A percentile compares a stretch with the other conserved stretches of the same genome.
Conservation (phyloP, 345 rosid genomes). For the Camelina laxa region DNA sequence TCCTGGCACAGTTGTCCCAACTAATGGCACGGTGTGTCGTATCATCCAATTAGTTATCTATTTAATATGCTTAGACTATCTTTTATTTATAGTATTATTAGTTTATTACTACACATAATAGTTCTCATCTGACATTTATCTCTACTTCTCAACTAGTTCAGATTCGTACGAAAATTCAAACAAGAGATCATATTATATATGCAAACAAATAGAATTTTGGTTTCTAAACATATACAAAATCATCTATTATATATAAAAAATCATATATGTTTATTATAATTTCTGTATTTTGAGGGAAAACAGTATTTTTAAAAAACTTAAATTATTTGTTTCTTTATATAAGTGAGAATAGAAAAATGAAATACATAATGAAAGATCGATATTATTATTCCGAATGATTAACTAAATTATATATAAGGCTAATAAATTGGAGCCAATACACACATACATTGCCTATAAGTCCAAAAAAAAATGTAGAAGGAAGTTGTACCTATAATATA, state of each 20-base stretch:
- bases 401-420: not conserved
- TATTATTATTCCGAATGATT: constrained; percentile 8
- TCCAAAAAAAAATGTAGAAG: constrained; percentile 28
- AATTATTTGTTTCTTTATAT: not conserved
- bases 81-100: not conserved
- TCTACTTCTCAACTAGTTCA: constrained; percentile 6
- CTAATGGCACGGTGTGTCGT: constrained; percentile 13
- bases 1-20: constrained; percentile 34
- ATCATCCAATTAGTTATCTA: not conserved
- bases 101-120: not conserved
- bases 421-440: constrained; percentile 7
- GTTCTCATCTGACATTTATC: not conserved
- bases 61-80: not conserved
- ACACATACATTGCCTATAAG: constrained; percentile 25
- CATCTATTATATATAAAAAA: not conserved
- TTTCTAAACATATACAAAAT: not conserved
- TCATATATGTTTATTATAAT: not conserved
- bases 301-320: not conserved
- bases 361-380: not conserved
- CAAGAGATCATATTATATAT: not conserved
- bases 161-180: not conserved
- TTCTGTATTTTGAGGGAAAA: not conserved
- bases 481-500: constrained; percentile 41
- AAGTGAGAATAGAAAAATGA: not conserved
- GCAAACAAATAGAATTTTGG: not conserved